These are phyloP conservation scores for Daldinia decipiens DNA, from an alignment of 495 filamentous ascomycete species.

Conservation along the genomic window DNA sequence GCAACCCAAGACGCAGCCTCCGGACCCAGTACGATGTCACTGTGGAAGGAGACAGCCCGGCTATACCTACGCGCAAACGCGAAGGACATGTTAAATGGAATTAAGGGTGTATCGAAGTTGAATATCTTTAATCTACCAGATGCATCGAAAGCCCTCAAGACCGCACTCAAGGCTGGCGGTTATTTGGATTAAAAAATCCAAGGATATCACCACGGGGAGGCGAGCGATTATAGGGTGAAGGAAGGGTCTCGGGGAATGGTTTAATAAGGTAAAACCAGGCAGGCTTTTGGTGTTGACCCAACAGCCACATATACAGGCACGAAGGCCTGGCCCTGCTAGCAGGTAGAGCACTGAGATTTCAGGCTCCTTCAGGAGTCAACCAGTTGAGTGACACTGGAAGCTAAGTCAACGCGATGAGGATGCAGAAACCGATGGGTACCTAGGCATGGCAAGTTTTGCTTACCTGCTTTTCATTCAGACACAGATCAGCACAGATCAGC, in stretches of 20 bases:
- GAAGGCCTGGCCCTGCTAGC: not conserved
- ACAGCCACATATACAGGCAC: not conserved
- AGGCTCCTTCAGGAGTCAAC: not conserved
- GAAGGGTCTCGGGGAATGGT: not conserved
- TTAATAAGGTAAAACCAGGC: not conserved
- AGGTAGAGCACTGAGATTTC: not conserved
- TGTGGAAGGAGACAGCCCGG: slow-evolving; percentile 29
- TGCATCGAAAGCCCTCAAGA: not conserved
- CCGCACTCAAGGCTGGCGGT: slow-evolving; percentile 6
- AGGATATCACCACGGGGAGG: not conserved
- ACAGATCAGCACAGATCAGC: not conserved
- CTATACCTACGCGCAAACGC: slow-evolving; percentile 24
- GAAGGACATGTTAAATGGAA: slow-evolving; percentile 12
- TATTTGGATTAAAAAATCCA: slow-evolving; percentile 10
- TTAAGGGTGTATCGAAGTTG: slow-evolving; percentile 6
- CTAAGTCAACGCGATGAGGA: not conserved
- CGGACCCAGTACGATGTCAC: not conserved
- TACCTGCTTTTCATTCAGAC: not conserved
- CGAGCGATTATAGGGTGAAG: not conserved
- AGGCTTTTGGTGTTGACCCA: not conserved
- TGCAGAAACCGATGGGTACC: too few species aligned
- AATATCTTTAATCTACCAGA: not conserved
- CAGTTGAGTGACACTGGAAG: not conserved
- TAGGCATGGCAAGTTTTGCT: not conserved
- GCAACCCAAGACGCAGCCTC: not conserved